Evolutionary conservation across 192 early-diverging fungal species (phyloP), one percentile per base, ranked within the genome.

Genomic region (Podila verticillata): DNA sequence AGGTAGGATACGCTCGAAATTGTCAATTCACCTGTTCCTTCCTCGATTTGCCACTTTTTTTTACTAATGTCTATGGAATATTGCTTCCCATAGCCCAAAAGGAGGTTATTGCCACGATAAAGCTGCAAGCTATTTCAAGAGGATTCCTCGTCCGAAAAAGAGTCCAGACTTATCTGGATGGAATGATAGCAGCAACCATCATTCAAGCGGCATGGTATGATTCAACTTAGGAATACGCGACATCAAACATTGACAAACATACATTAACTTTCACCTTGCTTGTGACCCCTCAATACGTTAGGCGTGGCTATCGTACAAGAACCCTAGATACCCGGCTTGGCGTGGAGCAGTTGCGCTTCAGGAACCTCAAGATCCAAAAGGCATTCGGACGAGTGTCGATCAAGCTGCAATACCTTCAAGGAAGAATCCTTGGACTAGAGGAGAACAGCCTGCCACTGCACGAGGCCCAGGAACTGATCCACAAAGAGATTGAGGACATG

Each of bases 401-500:
- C 44, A 80, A 80, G 9, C 26, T 80, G 19, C 77, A 80, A 32
- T 80, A 80, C 48, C 77, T 80, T 15, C 77, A 80, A 28, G 70
- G 70, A 0, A 48, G 77, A 15, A 72, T 80, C 29, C 66, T 80
- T 31, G 70, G 64, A 20, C 34, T 80, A 9, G 77, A 72, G 29
- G 77, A 80, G 34, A 80, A 72, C 26, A 80, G 70, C 32, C 4
- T 72, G 24, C 77, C 77, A 0, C 6, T 80, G 31, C 69, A 72
- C 51, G 70, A 80, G 48, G 70, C 77, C 0, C 77, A 80, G 8
- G 77, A 80, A 60, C 48, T 66, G 17, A 71, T 80, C 17, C 64
- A 80, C 51, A 80, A 80, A 35, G 77, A 80, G 39, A 65, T 80
- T 24, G 77, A 80, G 28, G 70, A 80, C 30, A 72, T 80, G 77